Evolutionary conservation across 148 eudicot genomes (phyloP), one percentile per base, ranked within the genome.

Genomic region (Vaccinium darrowii): DNA sequence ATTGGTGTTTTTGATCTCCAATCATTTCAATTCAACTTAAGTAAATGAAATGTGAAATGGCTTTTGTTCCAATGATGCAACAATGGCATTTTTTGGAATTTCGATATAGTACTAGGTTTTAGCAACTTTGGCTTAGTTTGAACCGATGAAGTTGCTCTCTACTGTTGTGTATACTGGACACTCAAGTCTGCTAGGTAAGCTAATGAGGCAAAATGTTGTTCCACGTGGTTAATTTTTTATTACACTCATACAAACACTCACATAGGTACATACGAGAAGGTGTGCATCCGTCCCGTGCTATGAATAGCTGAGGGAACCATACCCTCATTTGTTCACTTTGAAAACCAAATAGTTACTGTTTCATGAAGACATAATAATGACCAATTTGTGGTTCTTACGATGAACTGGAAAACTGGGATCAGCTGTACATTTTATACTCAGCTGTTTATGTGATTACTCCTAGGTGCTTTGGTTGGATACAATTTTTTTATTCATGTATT

Each of bases 381-480:
- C 50, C 21, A 47, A 49, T 13, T 50, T 77, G 57, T 77, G 10
- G 56, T 77, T 51, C 52, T 1, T 54, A 14, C 0, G 36, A 25
- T 21, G 12, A 27, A 53, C 6, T 2, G 5, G 39, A 39, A 39
- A 60, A 36, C 12, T 39, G 18, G 72, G 69, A 47, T 49, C 25
- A 47, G 49, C 47, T 10, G 18, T 21, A 43, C 30, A 23, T 60
- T 84, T 83, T 49, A 39, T 83, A 11, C 56, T 19, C 3, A 15
- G 58, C 80, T 83, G 23, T 43, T 4, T 57, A 36, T 74, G 53
- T 33, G 16, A 30, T 74, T 83, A 50, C 49, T 79, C 39, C 65
- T 49, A 76, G 57, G 30, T 56, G 47, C 19, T 62, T 39, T 74
- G 72, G 69, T 57, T 83, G 3, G 84, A 50, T 82, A 27, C 16